These are phyloP conservation scores for Hymenochaete sp. DNA, from an alignment of 1,284 basidiomycete species.

Conservation along the genomic window DNA sequence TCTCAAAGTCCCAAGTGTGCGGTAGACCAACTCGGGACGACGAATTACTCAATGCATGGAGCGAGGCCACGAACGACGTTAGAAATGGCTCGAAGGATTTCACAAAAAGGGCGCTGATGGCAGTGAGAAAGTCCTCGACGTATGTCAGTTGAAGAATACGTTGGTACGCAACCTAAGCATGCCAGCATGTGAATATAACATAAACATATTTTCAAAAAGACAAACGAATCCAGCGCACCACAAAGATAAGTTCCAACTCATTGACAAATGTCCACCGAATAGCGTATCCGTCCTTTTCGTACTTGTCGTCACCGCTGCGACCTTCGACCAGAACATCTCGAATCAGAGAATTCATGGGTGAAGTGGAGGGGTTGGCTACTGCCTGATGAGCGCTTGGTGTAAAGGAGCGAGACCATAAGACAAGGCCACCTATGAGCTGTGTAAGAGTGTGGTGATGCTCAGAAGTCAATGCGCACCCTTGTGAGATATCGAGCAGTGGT, in stretches of 20 bases:
- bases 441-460: constrained; percentile 9
- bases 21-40: constrained; percentile 29
- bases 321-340: constrained; percentile 87
- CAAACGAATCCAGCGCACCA: constrained; percentile 45
- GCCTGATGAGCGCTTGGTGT: constrained; percentile 74
- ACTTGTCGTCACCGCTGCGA: constrained; percentile 65
- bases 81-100: constrained; percentile 80
- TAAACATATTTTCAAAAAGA: constrained; percentile 1
- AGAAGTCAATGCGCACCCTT: constrained; percentile 46
- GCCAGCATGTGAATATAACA: not conserved
- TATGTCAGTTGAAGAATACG: constrained; percentile 94
- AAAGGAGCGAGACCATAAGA: constrained; percentile 89
- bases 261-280: constrained; percentile 91
- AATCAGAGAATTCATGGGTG: constrained; percentile 85
- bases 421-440: constrained; percentile 63
- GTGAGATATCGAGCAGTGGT: constrained; percentile 85
- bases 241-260: constrained; percentile 89
- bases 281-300: constrained; percentile 87
- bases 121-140: constrained; percentile 78
- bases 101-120: constrained; percentile 78
- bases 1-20: constrained; percentile 54
- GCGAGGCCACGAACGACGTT: constrained; percentile 70
- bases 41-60: constrained; percentile 48
- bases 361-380: constrained; percentile 60
- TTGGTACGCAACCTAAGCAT: constrained; percentile 85